Conservation (phyloP, 345 rosid species). For the Diplotaxis tenuifolia region DNA sequence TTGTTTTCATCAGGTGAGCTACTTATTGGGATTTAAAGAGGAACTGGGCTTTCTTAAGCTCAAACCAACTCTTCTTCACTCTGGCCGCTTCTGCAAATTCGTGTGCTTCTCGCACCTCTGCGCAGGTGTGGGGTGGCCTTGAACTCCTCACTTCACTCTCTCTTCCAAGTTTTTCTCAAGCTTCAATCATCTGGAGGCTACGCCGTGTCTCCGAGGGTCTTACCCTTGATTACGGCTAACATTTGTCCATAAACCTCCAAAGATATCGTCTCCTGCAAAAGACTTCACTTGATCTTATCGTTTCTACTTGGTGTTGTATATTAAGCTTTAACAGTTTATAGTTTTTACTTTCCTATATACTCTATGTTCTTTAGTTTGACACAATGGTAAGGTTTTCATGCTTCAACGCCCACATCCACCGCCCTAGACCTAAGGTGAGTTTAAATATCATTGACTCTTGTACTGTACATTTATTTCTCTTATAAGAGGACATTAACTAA, state of each 20-base stretch:
- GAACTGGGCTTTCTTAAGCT: conserved; percentile 47
- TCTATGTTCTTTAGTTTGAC: conserved; percentile 24
- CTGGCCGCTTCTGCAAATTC: conserved; percentile 88
- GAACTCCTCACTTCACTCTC: conserved; percentile 49
- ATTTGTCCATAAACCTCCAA: conserved; percentile 12
- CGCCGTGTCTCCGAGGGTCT: conserved; percentile 85
- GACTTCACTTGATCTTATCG: conserved; percentile 19
- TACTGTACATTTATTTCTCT: conserved; percentile 21
- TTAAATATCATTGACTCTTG: conserved; percentile 5
- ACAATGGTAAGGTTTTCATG: conserved; percentile 89
- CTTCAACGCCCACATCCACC: conserved; percentile 57
- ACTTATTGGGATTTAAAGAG: background rate
- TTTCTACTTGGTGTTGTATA: conserved; percentile 33
- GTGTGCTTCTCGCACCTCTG: conserved; percentile 86
- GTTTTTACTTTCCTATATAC: conserved; percentile 24
- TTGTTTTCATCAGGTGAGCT: conserved; percentile 21
- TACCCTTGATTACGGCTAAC: conserved; percentile 97
- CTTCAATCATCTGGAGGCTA: conserved; percentile 85
- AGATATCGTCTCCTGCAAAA: conserved; percentile 29
- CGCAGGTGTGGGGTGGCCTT: conserved; percentile 85
- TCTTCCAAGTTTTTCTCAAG: conserved; percentile 70
- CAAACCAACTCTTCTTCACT: conserved; percentile 60
- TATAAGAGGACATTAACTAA: conserved; percentile 41
- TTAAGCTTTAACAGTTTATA: conserved; percentile 14
- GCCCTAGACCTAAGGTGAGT: conserved; percentile 68